These are phyloP conservation scores for Cajanus cajan DNA, from an alignment of 306 rosid genomes.

Conservation along the genomic window DNA sequence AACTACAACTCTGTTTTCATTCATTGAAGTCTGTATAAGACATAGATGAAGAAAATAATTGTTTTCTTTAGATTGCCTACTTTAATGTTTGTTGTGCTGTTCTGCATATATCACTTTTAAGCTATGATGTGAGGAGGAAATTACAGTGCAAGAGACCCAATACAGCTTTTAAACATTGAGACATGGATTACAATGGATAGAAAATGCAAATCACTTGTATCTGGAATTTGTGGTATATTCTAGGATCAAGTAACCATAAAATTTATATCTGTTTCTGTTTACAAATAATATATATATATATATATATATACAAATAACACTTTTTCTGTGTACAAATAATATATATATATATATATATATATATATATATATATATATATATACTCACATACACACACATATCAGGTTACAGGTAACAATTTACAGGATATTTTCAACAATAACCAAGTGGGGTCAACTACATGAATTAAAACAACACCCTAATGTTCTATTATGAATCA, in stretches of 20 bases:
- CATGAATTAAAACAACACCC: not conserved
- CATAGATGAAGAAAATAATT: slow-evolving; percentile 8
- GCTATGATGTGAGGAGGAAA: not conserved
- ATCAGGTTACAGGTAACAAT: not conserved
- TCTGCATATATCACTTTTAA: not conserved
- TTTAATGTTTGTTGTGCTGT: not conserved
- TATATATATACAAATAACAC: too few species aligned
- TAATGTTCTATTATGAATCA: not conserved
- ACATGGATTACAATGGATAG: not conserved
- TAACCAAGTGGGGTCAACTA: not conserved
- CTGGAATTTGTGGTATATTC: not conserved
- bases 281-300: not conserved
- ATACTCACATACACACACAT: too few species aligned
- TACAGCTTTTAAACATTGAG: not conserved
- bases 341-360: too few species aligned
- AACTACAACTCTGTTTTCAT: not conserved
- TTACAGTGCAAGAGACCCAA: not conserved
- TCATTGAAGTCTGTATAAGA: not conserved
- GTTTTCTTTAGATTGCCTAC: not conserved
- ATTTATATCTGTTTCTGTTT: not conserved
- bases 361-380: too few species aligned
- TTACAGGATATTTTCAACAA: not conserved
- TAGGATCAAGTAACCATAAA: not conserved
- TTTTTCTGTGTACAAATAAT: too few species aligned
- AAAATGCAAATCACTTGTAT: not conserved